Evolutionary conservation across 768 basidiomycete species (phyloP).

Genomic region (Lactarius akahatsu): DNA sequence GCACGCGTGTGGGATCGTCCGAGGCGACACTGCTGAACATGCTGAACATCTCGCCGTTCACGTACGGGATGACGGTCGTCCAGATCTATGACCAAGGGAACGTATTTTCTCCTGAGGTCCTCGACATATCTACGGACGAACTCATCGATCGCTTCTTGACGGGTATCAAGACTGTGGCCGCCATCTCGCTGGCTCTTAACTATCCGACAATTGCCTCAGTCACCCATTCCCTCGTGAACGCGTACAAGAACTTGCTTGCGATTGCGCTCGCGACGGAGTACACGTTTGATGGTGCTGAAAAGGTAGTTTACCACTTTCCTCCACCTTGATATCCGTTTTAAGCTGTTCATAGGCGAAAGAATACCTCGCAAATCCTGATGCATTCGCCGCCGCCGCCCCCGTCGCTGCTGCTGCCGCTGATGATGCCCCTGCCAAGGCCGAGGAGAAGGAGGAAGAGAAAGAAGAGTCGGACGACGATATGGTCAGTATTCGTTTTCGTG

Average conservation of each 20-base stretch:
- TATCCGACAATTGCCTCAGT: constrained; percentile 97
- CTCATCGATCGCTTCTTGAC: constrained; percentile 89
- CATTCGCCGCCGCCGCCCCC: constrained; percentile 83
- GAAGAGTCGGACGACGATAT: constrained; percentile 89
- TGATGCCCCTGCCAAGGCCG: constrained; percentile 55
- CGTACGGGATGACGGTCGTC: constrained; percentile 97
- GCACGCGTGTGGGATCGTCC: constrained; percentile 92
- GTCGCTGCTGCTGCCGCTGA: constrained; percentile 53
- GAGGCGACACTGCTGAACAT: constrained; percentile 99
- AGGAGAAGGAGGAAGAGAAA: constrained; percentile 72
- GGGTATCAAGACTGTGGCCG: constrained; percentile 93
- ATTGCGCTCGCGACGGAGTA: constrained; percentile 89
- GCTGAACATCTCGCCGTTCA: constrained; percentile 99
- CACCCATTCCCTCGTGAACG: constrained; percentile 92
- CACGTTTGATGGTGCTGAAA: constrained; percentile 89
- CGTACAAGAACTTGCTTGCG: constrained; percentile 97
- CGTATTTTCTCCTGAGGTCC: constrained; percentile 82
- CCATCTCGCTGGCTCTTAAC: constrained; percentile 92
- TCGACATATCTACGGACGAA: constrained; percentile 90
- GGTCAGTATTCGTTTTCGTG: constrained; percentile 47
- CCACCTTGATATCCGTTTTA: constrained; percentile 35
- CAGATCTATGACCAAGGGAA: constrained; percentile 97
- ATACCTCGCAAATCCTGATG: constrained; percentile 96
- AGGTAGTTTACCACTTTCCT: constrained; percentile 53
- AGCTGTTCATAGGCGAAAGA: constrained; percentile 73